These are phyloP conservation scores for Durio zibethinus DNA, from an alignment of 345 rosid genomes.

Conservation along the genomic window DNA sequence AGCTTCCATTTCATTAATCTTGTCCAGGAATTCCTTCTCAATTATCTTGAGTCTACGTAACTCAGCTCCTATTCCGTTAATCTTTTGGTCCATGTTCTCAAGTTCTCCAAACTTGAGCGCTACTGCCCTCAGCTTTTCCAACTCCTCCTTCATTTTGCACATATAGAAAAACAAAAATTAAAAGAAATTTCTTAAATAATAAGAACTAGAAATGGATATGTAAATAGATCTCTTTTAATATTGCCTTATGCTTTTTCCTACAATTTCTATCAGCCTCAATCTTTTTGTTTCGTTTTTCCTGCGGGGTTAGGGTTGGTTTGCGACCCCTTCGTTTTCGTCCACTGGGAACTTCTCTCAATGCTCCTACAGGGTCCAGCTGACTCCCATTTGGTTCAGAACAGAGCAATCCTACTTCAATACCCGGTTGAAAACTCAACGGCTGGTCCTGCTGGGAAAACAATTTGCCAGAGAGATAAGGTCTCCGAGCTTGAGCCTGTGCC, in stretches of 20 bases:
- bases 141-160: background rate
- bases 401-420: background rate
- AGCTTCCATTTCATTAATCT: background rate
- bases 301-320: background rate
- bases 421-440: no score
- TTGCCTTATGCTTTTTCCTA: background rate
- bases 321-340: background rate
- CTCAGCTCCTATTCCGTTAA: background rate
- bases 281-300: background rate
- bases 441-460: no score
- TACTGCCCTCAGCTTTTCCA: background rate
- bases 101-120: background rate
- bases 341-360: background rate
- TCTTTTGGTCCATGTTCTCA: background rate
- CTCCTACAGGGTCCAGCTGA: background rate
- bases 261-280: background rate
- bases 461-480: background rate
- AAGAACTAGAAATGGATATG: background rate
- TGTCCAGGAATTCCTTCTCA: background rate
- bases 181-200: background rate
- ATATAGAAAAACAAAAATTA: background rate
- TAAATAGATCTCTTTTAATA: background rate
- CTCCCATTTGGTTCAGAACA: background rate
- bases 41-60: background rate
- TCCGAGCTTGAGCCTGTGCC: background rate